phyloP scores from a whole-genome alignment of 2,329 filamentous ascomycete genomes.

The Didymella pinodella region DNA sequence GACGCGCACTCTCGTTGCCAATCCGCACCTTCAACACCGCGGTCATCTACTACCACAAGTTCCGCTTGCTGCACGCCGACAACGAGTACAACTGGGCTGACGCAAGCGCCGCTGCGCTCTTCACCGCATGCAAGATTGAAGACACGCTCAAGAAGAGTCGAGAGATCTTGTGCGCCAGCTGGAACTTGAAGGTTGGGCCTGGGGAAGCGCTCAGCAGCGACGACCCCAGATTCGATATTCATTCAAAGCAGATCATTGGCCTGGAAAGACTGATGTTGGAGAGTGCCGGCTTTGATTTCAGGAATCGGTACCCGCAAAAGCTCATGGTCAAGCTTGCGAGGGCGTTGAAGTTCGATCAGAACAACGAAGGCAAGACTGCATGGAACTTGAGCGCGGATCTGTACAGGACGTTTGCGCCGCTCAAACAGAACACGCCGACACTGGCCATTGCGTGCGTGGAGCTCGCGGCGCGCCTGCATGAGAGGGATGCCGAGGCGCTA shows the following conservation, averaged over 20 bases:
- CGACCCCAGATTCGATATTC: constrained; percentile 82
- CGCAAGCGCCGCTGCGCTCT: constrained; percentile 84
- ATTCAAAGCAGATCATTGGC: constrained; percentile 82
- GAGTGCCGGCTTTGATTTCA: constrained; percentile 91
- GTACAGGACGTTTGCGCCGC: constrained; percentile 89
- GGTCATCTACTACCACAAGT: constrained; percentile 91
- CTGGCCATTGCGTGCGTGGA: constrained; percentile 85
- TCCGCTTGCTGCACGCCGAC: constrained; percentile 84
- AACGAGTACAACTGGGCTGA: constrained; percentile 85
- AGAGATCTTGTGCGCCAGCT: constrained; percentile 89
- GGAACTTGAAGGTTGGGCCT: constrained; percentile 78
- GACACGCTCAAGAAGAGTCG: constrained; percentile 96
- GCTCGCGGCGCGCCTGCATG: constrained; percentile 75
- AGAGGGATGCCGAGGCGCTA: constrained; percentile 61
- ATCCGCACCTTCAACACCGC: constrained; percentile 93
- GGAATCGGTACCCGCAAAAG: constrained; percentile 86
- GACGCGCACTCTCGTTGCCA: constrained; percentile 80
- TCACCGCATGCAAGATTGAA: constrained; percentile 96
- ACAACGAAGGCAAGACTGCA: constrained; percentile 69
- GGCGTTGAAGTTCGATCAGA: constrained; percentile 62
- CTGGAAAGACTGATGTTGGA: constrained; percentile 94
- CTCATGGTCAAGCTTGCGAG: constrained; percentile 81
- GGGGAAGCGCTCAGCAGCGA: constrained; percentile 77
- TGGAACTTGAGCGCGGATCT: constrained; percentile 88
- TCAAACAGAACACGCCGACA: constrained; percentile 88